phyloP scores from a whole-genome alignment of 176 grass and related monocot species.

The Zizania latifolia region DNA sequence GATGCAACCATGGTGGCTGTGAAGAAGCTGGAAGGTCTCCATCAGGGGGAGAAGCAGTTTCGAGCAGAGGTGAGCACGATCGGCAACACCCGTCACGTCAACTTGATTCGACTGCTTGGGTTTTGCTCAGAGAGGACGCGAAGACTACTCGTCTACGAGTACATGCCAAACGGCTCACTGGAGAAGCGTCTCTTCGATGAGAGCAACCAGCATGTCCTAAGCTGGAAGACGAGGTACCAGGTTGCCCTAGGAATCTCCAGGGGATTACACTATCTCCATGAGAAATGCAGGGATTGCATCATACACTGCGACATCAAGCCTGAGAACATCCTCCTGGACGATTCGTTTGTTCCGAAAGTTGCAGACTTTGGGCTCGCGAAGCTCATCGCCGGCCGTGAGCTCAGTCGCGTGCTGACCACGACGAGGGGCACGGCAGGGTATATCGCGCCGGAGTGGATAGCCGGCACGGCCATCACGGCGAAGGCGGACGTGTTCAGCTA shows the following conservation, averaged over 20 bases:
- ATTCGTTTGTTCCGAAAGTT: conserved; percentile 23
- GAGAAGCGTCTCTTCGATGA: background rate
- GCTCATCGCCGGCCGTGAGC: background rate
- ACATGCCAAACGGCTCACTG: background rate
- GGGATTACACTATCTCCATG: conserved; percentile 37
- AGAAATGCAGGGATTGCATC: conserved; percentile 45
- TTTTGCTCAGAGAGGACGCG: background rate
- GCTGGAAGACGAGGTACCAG: background rate
- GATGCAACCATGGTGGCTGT: too few relatives aligned
- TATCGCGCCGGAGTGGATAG: conserved; percentile 18
- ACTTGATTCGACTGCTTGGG: background rate
- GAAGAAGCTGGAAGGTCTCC: background rate
- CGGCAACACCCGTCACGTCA: background rate
- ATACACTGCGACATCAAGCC: conserved; percentile 56
- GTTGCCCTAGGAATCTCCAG: conserved; percentile 32
- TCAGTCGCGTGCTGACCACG: conserved; percentile 12
- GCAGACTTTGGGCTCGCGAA: conserved; percentile 9
- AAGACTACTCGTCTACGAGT: background rate
- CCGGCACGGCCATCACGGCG: background rate
- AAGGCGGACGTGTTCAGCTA: conserved; percentile 24
- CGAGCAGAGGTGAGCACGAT: background rate
- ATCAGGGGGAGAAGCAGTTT: background rate
- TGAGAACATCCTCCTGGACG: conserved; percentile 47
- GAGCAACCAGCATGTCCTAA: background rate
- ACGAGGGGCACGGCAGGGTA: conserved; percentile 10